Base-by-base conservation (phyloP, 2,329 filamentous ascomycete genomes). In the Pseudocercospora eumusae region DNA sequence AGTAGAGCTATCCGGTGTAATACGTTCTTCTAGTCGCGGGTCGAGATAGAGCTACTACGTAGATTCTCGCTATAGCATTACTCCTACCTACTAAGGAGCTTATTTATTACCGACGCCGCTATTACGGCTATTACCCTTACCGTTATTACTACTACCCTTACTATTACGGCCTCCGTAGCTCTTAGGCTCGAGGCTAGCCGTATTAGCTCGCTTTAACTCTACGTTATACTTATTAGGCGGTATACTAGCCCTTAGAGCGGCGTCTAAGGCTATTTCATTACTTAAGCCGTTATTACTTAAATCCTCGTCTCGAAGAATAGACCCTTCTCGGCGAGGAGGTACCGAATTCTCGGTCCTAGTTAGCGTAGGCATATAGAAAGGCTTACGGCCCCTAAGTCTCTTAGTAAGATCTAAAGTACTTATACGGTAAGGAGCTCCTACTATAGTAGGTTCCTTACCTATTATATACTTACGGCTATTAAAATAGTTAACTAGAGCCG, bases 11-110 rank as follows among this genome's bases (percentile, higher is more conserved):
- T 81, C 76, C 28, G 90, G 89, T 54, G 90, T 88, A 1, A 71
- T 70, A 1, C 86, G 79, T 4, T 77, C 68, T 56, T 87, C 82
- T 1, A 96, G 78, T 5, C 93, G 84, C 9, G 93, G 91, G 74
- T 97, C 93, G 8, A 92, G 76, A 5, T 86, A 79, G 27, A 84
- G 79, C 4, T 82, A 81, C 0, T 89, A 86, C 33, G 6, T 36
- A n/a, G 9, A n/a, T 36, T 1, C 33, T n/a, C 88, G 87, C 72
- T 36, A 13, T 2, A 36, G 13, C 92, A 98, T 97, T 27, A 88
- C 74, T 3, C 90, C 91, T 0, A 13, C 33, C 7, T 28, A 8
- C 28, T 31, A 2, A 31, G 10, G 28, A 15, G 11, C 33, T 36
- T 4, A 36, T n/a, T n/a, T 13, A 31, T 9, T 31, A 11, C 28